phyloP scores from a whole-genome alignment of 306 rosid genomes.

The Vigna unguiculata region DNA sequence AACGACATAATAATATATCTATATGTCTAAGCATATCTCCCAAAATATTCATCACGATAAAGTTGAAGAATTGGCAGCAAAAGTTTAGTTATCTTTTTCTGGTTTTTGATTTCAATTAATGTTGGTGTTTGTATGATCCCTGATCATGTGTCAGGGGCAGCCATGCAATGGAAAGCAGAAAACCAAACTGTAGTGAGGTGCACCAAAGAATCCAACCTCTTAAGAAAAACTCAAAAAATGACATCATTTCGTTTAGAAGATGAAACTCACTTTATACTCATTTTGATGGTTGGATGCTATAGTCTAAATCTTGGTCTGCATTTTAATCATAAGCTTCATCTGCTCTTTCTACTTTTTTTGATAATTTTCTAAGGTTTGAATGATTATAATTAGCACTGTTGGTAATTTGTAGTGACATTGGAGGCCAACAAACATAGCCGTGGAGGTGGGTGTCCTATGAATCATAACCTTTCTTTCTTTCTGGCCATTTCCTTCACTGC shows the following conservation, averaged over 20 bases:
- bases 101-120: constrained; percentile 29
- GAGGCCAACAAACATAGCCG: constrained; percentile 74
- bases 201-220: constrained; percentile 62
- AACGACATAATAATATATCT: constrained; percentile 37
- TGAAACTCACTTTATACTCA: constrained; percentile 60
- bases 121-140: constrained; percentile 33
- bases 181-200: constrained; percentile 44
- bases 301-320: constrained; percentile 58
- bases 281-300: constrained; percentile 61
- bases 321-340: constrained; percentile 60
- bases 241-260: constrained; percentile 73
- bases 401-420: constrained; percentile 59
- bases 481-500: constrained; percentile 44
- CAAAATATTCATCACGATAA: constrained; percentile 35
- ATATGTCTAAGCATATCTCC: constrained; percentile 17
- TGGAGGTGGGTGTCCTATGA: constrained; percentile 62
- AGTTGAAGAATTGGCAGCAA: constrained; percentile 39
- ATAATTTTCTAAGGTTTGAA: constrained; percentile 52
- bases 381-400: constrained; percentile 64
- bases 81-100: constrained; percentile 28
- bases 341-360: constrained; percentile 39
- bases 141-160: constrained; percentile 35
- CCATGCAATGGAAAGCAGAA: constrained; percentile 49
- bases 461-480: constrained; percentile 60
- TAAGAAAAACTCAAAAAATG: constrained; percentile 58